Evolutionary conservation across 257 asterid species (phyloP), one percentile per base, ranked within the genome.

Genomic region (Fraxinus anomala): DNA sequence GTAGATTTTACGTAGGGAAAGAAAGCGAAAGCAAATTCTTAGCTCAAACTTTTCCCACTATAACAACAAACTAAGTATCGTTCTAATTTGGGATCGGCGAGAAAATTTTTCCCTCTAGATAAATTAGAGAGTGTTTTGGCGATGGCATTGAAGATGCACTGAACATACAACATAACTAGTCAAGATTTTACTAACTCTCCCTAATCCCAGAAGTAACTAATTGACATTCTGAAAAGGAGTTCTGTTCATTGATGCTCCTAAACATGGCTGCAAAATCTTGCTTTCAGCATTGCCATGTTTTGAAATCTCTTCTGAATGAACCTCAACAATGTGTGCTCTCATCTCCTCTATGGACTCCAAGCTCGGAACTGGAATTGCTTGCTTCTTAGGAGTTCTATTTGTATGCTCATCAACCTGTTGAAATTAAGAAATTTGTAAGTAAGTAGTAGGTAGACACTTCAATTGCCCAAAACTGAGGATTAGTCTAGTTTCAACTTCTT

Each of bases 161-260:
- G 47, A 75, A 42, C 83, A 72, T 75, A 81, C 85, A 79, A 79
- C 81, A 72, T 44, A 74, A 37, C 67, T 56, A n/a, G 28, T n/a
- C 10, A 8, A 56, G 63, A 51, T 19, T 19, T 17, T 51, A 51
- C 23, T 17, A 61, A 19, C 31, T 23, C 16, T 12, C 68, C 14
- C 21, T 61, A 61, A 21, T 9, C 68, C 14, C 30, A 8, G 19
- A 63, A 26, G 30, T 26, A 26, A 26, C 69, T 63, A 83, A 74
- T 92, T 92, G 47, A 92, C 89, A 68, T 87, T 76, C 78, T 85
- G 91, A 77, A 92, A 91, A 19, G 97, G 97, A 77, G 84, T 87
- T 85, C 97, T 83, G 54, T 72, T 54, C 73, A 87, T 71, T 76
- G 91, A 82, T 70, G 77, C 37, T 56, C 79, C 81, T 54, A 6